Conservation (phyloP, 306 rosid genomes). For the Castanospermum australe region DNA sequence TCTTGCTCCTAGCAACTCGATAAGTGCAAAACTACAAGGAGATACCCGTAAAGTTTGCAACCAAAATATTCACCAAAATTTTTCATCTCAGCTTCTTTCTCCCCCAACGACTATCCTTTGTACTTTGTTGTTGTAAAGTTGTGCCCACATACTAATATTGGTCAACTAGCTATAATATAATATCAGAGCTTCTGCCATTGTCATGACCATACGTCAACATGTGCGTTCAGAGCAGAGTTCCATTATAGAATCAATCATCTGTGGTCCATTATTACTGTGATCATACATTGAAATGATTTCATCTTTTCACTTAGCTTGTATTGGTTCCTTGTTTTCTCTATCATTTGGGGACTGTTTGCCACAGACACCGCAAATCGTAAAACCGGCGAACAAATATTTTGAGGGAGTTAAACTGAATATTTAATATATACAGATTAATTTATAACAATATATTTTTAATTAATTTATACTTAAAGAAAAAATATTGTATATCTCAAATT, state of each 20-base stretch:
- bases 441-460: not conserved
- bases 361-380: not conserved
- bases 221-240: constrained; percentile 12
- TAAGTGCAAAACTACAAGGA: constrained; percentile 78
- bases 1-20: constrained; percentile 61
- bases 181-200: constrained; percentile 37
- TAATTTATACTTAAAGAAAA: not conserved
- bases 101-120: constrained; percentile 55
- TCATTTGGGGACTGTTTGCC: not conserved
- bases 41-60: constrained; percentile 41
- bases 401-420: not conserved
- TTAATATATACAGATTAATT: not conserved
- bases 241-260: constrained; percentile 34
- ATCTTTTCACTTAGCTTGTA: not conserved
- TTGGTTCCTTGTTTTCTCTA: not conserved
- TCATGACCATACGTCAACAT: constrained; percentile 31
- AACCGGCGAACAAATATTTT: not conserved
- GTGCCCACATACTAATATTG: constrained; percentile 43
- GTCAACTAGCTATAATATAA: constrained; percentile 53
- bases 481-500: not conserved
- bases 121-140: constrained; percentile 66
- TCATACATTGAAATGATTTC: constrained; percentile 13
- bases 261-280: constrained; percentile 22
- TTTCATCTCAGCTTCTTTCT: constrained; percentile 41
- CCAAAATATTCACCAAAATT: constrained; percentile 11